phyloP scores from a whole-genome alignment of 129 eudicot species.

The Pittosporum tobira region DNA sequence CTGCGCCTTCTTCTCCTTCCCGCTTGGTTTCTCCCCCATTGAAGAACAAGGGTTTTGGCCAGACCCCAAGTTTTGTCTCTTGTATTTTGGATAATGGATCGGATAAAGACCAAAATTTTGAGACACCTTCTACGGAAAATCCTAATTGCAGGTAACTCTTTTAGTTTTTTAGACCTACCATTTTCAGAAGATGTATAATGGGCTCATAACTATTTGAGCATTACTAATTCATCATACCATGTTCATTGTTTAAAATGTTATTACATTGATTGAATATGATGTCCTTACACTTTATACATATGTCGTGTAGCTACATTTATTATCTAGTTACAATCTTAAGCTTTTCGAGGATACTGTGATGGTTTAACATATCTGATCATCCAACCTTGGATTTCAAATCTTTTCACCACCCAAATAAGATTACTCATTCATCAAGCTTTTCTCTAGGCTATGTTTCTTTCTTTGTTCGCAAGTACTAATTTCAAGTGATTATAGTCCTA shows the following conservation, averaged over 20 bases:
- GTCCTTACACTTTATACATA: too few species aligned
- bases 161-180: background rate
- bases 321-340: background rate
- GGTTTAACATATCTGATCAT: background rate
- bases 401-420: background rate
- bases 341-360: background rate
- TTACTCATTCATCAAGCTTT: too few species aligned
- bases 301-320: background rate
- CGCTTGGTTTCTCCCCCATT: constrained; percentile 14
- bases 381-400: background rate
- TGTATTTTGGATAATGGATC: constrained; percentile 10
- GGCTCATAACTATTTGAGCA: too few species aligned
- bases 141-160: constrained; percentile 45
- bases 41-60: constrained; percentile 17
- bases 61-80: constrained; percentile 18
- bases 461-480: too few species aligned
- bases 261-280: too few species aligned
- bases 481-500: too few species aligned
- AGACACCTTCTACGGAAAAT: constrained; percentile 3
- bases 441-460: too few species aligned
- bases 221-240: too few species aligned
- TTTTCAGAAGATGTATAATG: too few species aligned
- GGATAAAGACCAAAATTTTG: constrained; percentile 15
- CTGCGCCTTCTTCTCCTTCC: constrained; percentile 24
- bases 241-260: too few species aligned